A percentile compares a stretch with the other conserved stretches of the same genome.
Evolutionary conservation across 345 rosid species (phyloP).

Genomic region (Brassica cretica): DNA sequence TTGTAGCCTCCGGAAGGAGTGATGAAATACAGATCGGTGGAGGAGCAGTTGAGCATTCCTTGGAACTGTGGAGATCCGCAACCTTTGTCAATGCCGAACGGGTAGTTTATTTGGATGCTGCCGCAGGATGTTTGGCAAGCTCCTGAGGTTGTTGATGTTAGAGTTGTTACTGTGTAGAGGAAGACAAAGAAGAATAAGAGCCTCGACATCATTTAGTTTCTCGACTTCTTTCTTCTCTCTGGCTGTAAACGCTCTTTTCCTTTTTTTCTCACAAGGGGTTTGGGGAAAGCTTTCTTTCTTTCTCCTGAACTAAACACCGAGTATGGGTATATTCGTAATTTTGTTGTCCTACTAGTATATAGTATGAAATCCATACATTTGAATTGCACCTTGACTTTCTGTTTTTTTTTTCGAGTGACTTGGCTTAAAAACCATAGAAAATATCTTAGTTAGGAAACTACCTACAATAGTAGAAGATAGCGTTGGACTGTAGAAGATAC

Average conservation of each 20-base stretch:
- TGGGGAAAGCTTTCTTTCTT: too few species aligned
- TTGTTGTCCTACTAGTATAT: too few species aligned
- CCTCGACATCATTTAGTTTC: constrained; percentile 13
- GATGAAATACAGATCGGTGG: constrained; percentile 59
- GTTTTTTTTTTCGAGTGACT: too few species aligned
- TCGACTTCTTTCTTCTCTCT: neutral
- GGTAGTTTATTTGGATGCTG: constrained; percentile 64
- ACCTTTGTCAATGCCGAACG: constrained; percentile 81
- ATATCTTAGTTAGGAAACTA: too few species aligned
- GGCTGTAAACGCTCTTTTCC: neutral
- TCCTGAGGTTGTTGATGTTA: constrained; percentile 20
- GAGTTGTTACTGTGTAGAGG: constrained; percentile 26
- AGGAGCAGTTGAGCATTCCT: constrained; percentile 73
- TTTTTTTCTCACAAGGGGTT: too few species aligned
- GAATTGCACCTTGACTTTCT: too few species aligned
- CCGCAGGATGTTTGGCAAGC: constrained; percentile 69
- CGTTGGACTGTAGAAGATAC: too few species aligned
- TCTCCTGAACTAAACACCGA: too few species aligned
- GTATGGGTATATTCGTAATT: too few species aligned
- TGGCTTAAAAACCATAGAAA: too few species aligned
- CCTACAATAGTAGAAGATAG: too few species aligned
- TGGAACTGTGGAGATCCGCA: constrained; percentile 87
- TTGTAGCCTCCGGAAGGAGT: constrained; percentile 86
- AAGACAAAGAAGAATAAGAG: constrained; percentile 29
- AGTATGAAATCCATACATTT: too few species aligned